phyloP scores from a whole-genome alignment of 1,284 basidiomycete genomes.

The Limonomyces culmigenus region DNA sequence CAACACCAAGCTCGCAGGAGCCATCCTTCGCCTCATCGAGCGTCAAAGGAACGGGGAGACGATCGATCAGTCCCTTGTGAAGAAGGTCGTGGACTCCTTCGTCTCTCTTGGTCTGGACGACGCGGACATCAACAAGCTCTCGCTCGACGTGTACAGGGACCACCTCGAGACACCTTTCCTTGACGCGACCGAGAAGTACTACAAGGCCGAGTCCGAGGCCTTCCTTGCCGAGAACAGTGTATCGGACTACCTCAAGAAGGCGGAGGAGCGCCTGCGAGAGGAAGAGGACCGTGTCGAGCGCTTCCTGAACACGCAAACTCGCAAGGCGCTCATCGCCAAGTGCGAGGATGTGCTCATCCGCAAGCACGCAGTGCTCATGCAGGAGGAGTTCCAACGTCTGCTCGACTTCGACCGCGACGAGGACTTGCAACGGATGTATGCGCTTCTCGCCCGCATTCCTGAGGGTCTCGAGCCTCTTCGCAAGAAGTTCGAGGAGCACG shows the following conservation, averaged over 20 bases:
- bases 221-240: constrained; percentile 87
- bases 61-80: constrained; percentile 87
- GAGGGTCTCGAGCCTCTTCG: constrained; percentile 87
- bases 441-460: constrained; percentile 75
- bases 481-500: constrained; percentile 88
- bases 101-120: constrained; percentile 93
- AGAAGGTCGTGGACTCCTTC: constrained; percentile 93
- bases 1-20: constrained; percentile 69
- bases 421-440: constrained; percentile 92
- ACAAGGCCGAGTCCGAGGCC: constrained; percentile 78
- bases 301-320: constrained; percentile 81
- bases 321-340: constrained; percentile 73
- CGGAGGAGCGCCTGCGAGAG: constrained; percentile 82
- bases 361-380: constrained; percentile 77
- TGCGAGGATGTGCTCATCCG: constrained; percentile 91
- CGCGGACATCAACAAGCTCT: constrained; percentile 78
- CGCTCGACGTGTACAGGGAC: constrained; percentile 88
- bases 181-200: constrained; percentile 78
- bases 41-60: constrained; percentile 89
- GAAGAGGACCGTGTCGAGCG: constrained; percentile 94
- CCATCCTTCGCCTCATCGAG: constrained; percentile 80
- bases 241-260: constrained; percentile 95
- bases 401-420: constrained; percentile 90
- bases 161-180: constrained; percentile 89
- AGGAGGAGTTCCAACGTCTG: constrained; percentile 87